Percentiles rank a stretch among this genome's conserved stretches.
Evolutionary conservation across 257 asterid species (phyloP).

Genomic region (Capsicum rhomboideum): DNA sequence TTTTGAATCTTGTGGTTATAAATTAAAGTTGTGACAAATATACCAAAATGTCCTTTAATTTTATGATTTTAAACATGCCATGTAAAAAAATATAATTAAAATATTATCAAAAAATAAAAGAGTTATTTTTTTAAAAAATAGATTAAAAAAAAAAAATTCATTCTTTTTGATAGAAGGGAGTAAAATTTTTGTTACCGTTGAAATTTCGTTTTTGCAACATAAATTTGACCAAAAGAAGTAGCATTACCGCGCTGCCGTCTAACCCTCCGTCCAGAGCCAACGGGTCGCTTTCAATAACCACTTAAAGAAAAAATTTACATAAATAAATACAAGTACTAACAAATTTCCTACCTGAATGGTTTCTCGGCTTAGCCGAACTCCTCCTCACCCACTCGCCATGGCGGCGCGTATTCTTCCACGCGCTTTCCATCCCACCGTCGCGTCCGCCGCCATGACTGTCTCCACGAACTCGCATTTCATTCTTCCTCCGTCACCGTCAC

Average conservation of each 20-base stretch:
- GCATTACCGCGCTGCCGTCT: not conserved
- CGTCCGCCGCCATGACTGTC: not conserved
- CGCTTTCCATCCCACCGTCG: constrained; percentile 23
- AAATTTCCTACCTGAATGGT: constrained; percentile 37
- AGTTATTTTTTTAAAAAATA: too few relatives aligned
- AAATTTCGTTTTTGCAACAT: too few relatives aligned
- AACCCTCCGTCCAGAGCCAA: not conserved
- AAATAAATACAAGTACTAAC: not conserved
- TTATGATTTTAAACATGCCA: too few relatives aligned
- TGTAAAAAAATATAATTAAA: too few relatives aligned
- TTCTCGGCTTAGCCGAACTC: constrained; percentile 44
- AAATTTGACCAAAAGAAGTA: too few relatives aligned
- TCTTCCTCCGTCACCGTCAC: constrained; percentile 18
- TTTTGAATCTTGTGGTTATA: too few relatives aligned
- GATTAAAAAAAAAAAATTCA: too few relatives aligned
- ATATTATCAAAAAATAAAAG: too few relatives aligned
- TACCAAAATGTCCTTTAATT: too few relatives aligned
- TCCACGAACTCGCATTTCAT: not conserved
- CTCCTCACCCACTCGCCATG: constrained; percentile 46
- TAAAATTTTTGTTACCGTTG: too few relatives aligned
- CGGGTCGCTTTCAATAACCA: not conserved
- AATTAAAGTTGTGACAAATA: too few relatives aligned
- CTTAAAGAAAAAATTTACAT: not conserved
- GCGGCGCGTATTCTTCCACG: constrained; percentile 69
- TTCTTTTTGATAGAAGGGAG: too few relatives aligned